Evolutionary conservation across 805 yeast genomes (phyloP).

Genomic region (Candida parachauliodes): DNA sequence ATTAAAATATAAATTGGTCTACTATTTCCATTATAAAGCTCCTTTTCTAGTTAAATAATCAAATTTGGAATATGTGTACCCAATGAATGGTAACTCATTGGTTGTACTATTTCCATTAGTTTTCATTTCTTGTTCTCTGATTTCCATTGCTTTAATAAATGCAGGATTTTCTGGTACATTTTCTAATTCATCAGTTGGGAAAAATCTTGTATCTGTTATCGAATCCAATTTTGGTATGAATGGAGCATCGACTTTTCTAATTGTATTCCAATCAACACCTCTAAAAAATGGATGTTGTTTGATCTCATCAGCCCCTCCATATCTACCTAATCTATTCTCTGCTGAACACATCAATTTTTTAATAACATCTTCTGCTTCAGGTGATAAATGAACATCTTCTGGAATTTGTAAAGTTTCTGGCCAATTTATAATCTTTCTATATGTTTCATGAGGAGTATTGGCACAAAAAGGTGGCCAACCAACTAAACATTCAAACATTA

Average conservation of each 20-base stretch:
- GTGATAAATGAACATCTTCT: slow-evolving; percentile 83
- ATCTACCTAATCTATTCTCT: slow-evolving; percentile 78
- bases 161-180: slow-evolving; percentile 88
- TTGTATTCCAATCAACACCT: slow-evolving; percentile 94
- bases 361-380: slow-evolving; percentile 85
- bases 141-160: slow-evolving; percentile 54
- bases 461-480: slow-evolving; percentile 98
- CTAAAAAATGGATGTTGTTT: slow-evolving; percentile 89
- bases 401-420: slow-evolving; percentile 85
- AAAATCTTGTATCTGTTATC: slow-evolving; percentile 93
- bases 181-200: slow-evolving; percentile 96
- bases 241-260: slow-evolving; percentile 86
- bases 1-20: too few species aligned
- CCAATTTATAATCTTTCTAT: slow-evolving; percentile 87
- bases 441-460: slow-evolving; percentile 92
- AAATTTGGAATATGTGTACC: slow-evolving; percentile 93
- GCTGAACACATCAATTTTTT: slow-evolving; percentile 71
- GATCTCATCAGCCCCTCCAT: slow-evolving; percentile 89
- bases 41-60: slow-evolving; percentile 84
- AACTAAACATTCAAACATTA: slow-evolving; percentile 92
- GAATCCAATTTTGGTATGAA: slow-evolving; percentile 88
- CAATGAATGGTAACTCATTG: slow-evolving; percentile 94
- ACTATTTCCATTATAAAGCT: slow-evolving; percentile 35
- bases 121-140: slow-evolving; percentile 52
- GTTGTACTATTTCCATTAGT: slow-evolving; percentile 44